Evolutionary conservation across 805 yeast species (phyloP).

Genomic region (Saturnispora sanitii): DNA sequence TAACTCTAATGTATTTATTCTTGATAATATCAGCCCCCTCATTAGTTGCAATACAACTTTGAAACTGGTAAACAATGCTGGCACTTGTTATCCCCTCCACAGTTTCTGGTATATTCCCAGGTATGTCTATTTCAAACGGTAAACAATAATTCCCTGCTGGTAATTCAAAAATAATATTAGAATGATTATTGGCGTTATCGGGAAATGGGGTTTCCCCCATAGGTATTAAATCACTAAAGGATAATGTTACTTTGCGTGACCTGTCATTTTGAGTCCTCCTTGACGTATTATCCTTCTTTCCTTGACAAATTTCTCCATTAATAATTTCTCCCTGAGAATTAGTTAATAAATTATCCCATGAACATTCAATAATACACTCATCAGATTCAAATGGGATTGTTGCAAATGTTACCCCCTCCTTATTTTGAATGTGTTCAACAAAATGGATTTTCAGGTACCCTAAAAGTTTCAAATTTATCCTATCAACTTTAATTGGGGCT

Average conservation of each 20-base stretch:
- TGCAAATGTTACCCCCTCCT: constrained; percentile 20
- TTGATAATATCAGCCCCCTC: constrained; percentile 1
- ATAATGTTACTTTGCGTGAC: background rate
- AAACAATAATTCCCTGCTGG: constrained; percentile 45
- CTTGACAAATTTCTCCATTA: constrained; percentile 11
- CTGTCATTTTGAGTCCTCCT: background rate
- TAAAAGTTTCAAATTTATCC: constrained; percentile 29
- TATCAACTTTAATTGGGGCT: constrained; percentile 32
- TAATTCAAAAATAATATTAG: constrained; percentile 24
- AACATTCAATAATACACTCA: constrained; percentile 31
- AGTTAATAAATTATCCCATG: constrained; percentile 40
- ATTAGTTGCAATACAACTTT: constrained; percentile 15
- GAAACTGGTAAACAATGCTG: constrained; percentile 33
- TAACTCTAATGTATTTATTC: constrained; percentile 32
- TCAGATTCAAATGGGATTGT: constrained; percentile 31
- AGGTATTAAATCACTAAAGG: constrained; percentile 10
- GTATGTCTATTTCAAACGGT: constrained; percentile 37
- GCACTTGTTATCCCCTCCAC: constrained; percentile 40
- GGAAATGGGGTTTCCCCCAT: constrained; percentile 29
- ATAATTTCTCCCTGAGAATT: constrained; percentile 29
- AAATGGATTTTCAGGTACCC: constrained; percentile 38
- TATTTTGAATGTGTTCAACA: constrained; percentile 25
- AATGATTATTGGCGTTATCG: constrained; percentile 10
- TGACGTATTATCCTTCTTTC: background rate
- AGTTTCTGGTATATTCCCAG: constrained; percentile 39